Conservation (phyloP, 306 rosid genomes). For the Trifolium pratense region DNA sequence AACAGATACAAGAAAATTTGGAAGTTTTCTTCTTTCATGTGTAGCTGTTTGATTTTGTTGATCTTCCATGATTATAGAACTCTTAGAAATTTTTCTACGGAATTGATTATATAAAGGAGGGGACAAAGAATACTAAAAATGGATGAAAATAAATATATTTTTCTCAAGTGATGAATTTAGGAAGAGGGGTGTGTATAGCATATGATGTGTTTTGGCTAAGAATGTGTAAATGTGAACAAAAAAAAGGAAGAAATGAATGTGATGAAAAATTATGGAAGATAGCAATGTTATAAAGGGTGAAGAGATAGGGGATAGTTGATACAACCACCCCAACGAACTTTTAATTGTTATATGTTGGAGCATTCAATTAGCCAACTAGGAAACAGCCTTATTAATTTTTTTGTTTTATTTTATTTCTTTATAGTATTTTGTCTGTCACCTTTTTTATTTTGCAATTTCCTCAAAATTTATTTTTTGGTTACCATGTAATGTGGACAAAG, state of each 20-base stretch:
- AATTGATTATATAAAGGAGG: too few species aligned
- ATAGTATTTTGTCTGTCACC: constrained; percentile 33
- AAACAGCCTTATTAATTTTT: neutral
- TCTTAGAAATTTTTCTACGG: too few species aligned
- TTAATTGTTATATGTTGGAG: constrained; percentile 55
- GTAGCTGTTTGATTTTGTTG: constrained; percentile 31
- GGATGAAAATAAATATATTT: neutral
- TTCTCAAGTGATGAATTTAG: neutral
- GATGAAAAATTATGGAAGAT: constrained; percentile 36
- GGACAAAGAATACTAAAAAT: neutral
- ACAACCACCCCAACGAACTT: constrained; percentile 97
- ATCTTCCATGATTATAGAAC: constrained; percentile 26
- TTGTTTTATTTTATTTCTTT: neutral
- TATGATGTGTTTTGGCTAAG: constrained; percentile 4
- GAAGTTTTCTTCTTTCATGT: constrained; percentile 49
- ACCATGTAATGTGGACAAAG: too few species aligned
- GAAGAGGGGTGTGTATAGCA: neutral
- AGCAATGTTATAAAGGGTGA: constrained; percentile 42
- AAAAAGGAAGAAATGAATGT: constrained; percentile 24
- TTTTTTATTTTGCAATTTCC: neutral
- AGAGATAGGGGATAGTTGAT: constrained; percentile 51
- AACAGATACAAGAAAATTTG: constrained; percentile 72
- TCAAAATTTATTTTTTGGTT: too few species aligned
- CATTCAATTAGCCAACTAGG: constrained; percentile 52
- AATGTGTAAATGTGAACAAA: neutral